phyloP scores from a whole-genome alignment of 1,284 basidiomycete species.

The Ganoderma leucocontextum region DNA sequence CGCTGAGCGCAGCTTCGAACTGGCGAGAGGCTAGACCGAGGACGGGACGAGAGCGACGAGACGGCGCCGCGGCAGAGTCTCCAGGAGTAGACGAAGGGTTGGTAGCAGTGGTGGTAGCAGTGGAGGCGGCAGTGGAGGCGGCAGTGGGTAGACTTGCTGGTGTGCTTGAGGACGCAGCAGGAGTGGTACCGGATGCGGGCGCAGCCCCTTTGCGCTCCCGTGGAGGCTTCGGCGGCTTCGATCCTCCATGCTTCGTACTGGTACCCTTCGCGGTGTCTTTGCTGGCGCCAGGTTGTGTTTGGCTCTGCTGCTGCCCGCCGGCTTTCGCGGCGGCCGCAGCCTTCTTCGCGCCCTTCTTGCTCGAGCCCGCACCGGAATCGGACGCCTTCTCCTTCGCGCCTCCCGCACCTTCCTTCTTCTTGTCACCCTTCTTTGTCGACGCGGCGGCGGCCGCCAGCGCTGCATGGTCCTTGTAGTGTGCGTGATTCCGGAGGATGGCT shows the following conservation, averaged over 20 bases:
- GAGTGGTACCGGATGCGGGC: conserved; percentile 27
- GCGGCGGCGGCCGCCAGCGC: conserved; percentile 23
- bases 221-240: conserved; percentile 28
- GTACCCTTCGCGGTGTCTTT: conserved; percentile 35
- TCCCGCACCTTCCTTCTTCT: conserved; percentile 55
- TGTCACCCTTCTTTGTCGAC: conserved; percentile 56
- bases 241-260: conserved; percentile 19
- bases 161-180: conserved; percentile 23
- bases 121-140: conserved; percentile 20
- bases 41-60: conserved; percentile 60
- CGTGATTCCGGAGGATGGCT: conserved; percentile 70
- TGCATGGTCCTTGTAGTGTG: conserved; percentile 66
- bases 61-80: conserved; percentile 18
- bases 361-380: conserved; percentile 15
- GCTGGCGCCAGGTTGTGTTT: conserved; percentile 19
- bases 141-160: conserved; percentile 11
- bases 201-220: conserved; percentile 26
- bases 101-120: too few species aligned
- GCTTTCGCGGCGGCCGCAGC: conserved; percentile 44
- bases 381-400: conserved; percentile 34
- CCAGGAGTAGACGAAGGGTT: conserved; percentile 21
- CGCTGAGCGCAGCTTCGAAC: conserved; percentile 70
- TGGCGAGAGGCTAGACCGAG: conserved; percentile 68
- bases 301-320: conserved; percentile 22
- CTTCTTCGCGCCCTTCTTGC: conserved; percentile 54